A percentile compares a stretch with the other conserved stretches of the same genome.
Conservation (phyloP, 805 yeast genomes). For the Pichia phayaonensis region DNA sequence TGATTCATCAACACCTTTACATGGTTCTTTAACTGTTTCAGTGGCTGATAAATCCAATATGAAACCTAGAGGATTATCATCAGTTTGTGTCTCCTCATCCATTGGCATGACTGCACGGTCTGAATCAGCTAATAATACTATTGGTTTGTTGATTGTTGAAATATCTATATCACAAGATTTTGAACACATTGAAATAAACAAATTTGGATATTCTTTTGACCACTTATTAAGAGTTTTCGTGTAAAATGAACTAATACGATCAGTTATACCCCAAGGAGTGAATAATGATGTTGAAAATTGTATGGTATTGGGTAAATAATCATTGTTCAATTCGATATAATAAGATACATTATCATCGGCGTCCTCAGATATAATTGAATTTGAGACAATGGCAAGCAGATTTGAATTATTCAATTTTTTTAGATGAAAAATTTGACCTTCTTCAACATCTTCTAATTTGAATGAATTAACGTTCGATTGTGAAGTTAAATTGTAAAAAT, state of each 20-base stretch:
- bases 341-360: constrained; percentile 1
- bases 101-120: constrained; percentile 70
- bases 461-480: background rate
- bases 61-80: constrained; percentile 65
- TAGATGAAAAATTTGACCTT: constrained; percentile 1
- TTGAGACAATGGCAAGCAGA: constrained; percentile 2
- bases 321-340: background rate
- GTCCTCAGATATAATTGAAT: background rate
- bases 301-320: constrained; percentile 8
- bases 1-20: constrained; percentile 48
- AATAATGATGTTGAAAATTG: constrained; percentile 3
- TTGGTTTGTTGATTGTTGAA: constrained; percentile 29
- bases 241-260: constrained; percentile 43
- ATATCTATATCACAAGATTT: constrained; percentile 57
- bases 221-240: constrained; percentile 34
- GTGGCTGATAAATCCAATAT: constrained; percentile 49
- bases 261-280: constrained; percentile 40
- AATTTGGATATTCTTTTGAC: constrained; percentile 25
- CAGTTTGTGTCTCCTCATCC: constrained; percentile 55
- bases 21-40: constrained; percentile 42
- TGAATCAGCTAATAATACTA: constrained; percentile 56
- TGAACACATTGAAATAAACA: constrained; percentile 49
- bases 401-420: constrained; percentile 1
- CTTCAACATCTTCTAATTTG: constrained; percentile 8
- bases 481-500: background rate